phyloP scores from a whole-genome alignment of 345 rosid species.

The Erysimum cheiranthoides region DNA sequence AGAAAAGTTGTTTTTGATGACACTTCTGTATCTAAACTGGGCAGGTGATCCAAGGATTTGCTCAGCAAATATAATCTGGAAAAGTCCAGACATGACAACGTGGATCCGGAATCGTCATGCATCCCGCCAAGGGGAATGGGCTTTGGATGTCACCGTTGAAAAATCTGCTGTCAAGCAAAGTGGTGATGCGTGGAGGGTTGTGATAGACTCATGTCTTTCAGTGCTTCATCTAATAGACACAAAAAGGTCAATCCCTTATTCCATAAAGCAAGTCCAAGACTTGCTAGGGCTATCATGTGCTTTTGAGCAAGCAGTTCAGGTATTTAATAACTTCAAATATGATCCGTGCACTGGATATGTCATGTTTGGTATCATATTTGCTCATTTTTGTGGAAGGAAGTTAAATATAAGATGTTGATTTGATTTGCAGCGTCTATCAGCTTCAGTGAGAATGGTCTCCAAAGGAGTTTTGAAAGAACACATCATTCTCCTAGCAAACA shows the following conservation, averaged over 20 bases:
- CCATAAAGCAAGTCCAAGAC: constrained; percentile 87
- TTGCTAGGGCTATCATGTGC: constrained; percentile 89
- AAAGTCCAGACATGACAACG: constrained; percentile 66
- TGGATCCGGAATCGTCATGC: constrained; percentile 70
- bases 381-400: constrained; percentile 12
- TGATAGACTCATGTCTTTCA: constrained; percentile 86
- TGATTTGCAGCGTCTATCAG: constrained; percentile 79
- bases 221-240: constrained; percentile 80
- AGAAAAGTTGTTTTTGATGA: constrained; percentile 28
- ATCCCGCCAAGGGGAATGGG: constrained; percentile 70
- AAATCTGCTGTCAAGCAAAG: constrained; percentile 74
- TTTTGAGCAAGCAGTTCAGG: constrained; percentile 95
- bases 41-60: constrained; percentile 85
- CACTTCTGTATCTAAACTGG: constrained; percentile 38
- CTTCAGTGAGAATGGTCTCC: constrained; percentile 80
- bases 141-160: constrained; percentile 73
- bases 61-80: constrained; percentile 79
- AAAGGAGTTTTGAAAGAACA: constrained; percentile 91
- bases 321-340: constrained; percentile 36
- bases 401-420: constrained; percentile 26
- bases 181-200: constrained; percentile 98
- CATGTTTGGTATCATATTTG: constrained; percentile 7
- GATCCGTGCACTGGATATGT: constrained; percentile 5
- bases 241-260: constrained; percentile 83
- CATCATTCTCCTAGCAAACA: constrained; percentile 81